Evolutionary conservation across 2,329 filamentous ascomycete species (phyloP).

Genomic region (Aspergillus ustus): DNA sequence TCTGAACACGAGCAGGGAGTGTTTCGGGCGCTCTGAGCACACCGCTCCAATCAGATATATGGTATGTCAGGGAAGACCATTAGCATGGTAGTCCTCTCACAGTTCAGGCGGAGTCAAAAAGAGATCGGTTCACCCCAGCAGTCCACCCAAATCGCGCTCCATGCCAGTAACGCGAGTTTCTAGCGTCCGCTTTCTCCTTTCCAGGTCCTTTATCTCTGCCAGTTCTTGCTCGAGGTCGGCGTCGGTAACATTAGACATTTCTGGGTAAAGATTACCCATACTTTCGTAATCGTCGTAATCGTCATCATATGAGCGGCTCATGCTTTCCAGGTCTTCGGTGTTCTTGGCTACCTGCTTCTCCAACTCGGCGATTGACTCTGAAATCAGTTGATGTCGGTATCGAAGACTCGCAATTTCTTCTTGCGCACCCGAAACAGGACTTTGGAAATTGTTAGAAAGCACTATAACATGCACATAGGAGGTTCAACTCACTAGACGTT

Average conservation of each 20-base stretch:
- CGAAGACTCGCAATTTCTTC: constrained; percentile 77
- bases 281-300: constrained; percentile 60
- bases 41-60: not conserved
- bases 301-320: constrained; percentile 65
- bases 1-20: not conserved
- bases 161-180: constrained; percentile 70
- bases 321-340: constrained; percentile 70
- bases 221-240: constrained; percentile 52
- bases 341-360: constrained; percentile 81
- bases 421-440: constrained; percentile 74
- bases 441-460: constrained; percentile 34
- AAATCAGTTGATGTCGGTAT: constrained; percentile 71
- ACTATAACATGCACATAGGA: not conserved
- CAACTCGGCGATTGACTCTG: constrained; percentile 76
- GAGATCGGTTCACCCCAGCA: constrained; percentile 53
- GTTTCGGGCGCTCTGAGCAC: not conserved
- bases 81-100: not conserved
- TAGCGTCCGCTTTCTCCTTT: constrained; percentile 64
- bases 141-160: constrained; percentile 69
- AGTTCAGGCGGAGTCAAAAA: not conserved
- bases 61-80: not conserved
- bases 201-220: constrained; percentile 64
- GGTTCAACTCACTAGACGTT: constrained; percentile 70
- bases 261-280: constrained; percentile 35
- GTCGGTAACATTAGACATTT: constrained; percentile 41